Base-by-base conservation (phyloP, 192 early-diverging fungal genomes). In the Linnemannia elongata region DNA sequence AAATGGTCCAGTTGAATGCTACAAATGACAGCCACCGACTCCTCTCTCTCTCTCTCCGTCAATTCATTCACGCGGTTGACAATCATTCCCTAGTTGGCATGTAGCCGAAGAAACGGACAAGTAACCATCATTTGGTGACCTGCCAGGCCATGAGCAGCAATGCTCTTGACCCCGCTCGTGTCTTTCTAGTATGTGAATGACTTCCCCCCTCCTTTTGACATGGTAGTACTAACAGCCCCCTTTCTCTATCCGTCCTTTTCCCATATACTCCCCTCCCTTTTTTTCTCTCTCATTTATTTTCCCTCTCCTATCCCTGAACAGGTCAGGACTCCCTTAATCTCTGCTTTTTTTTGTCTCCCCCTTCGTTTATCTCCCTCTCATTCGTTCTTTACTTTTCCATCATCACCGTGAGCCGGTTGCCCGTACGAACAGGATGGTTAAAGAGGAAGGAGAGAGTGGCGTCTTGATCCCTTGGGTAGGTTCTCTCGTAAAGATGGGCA, bases 291-390 rank as follows among this genome's bases (percentile, higher is more conserved):
- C 7, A 13, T 33, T 13, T 30, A 45, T 33, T 33, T 35, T 30
- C 24, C 72, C 45, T 42, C 27, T 24, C 42, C 72, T 42, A 71
- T 41, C 70, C 36, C 41, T 41, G 33, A 36, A n/a, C 12, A 30
- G 60, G 27, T 35, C 60, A 15, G 60, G 60, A 66, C 60, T 66
- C 60, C 60, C 60, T 66, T 66, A 33, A 66, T 66, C 60, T 33
- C 35, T 74, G 41, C 7, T n/a, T 74, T 33, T 9, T 15, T 3
- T 18, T 42, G n/a, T 73, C 41, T 33, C 6, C 44, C 30, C 60
- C 13, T 66, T 24, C 30, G 30, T 66, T 10, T 15, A 1, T 17
- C 30, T 66, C 60, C 35, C 27, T 52, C 49, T 47, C 60, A 10
- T 33, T 30, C n/a, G 35, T 66, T 66, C 60, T 66, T 33, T 24